Base-by-base conservation (phyloP, 1,139 yeast species). In the Candida sojae region DNA sequence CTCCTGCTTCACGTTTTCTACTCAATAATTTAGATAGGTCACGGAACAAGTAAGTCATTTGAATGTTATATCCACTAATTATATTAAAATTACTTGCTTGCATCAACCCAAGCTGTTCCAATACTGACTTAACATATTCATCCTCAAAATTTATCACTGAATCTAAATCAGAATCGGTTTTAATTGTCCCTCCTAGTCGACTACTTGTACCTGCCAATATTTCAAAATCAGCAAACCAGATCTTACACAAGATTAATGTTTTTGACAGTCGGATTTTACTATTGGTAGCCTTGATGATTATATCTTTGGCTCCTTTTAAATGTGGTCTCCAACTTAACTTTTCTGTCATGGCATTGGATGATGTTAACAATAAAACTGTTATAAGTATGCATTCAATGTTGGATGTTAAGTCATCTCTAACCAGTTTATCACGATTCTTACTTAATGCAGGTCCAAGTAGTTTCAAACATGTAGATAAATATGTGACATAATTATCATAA, bases 281-380 rank as follows among this genome's bases (percentile, higher is more conserved):
- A 35, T 48, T 50, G 8, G 68, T 72, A 17, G 79, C 73, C 50
- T 81, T 80, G 46, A 83, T 67, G 39, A 82, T 66, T 13, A 84
- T 66, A 53, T 83, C 86, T 49, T 84, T 83, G 0, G 88, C 89
- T 26, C 88, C 89, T 53, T 79, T 71, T 45, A 85, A 65, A 66
- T 84, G 90, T 0, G 88, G 83, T 53, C 89, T 71, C 90, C 90
- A 85, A 53, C 80, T 79, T 45, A 82, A 80, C 59, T 79, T 78
- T 1, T 82, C 72, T 32, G 67, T 65, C n/a, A 83, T 71, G 0
- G 88, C 88, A 57, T 85, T 82, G 48, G 84, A 85, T 52, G 86
- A 77, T 0, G 89, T 83, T 36, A 85, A 64, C 42, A 85, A 64
- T 13, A 85, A 67, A 1, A 83, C 85, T 0, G 89, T 84, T 31